These are phyloP conservation scores for Colletotrichum echinochloae DNA, from an alignment of 2,329 filamentous ascomycete genomes.

Conservation along the genomic window DNA sequence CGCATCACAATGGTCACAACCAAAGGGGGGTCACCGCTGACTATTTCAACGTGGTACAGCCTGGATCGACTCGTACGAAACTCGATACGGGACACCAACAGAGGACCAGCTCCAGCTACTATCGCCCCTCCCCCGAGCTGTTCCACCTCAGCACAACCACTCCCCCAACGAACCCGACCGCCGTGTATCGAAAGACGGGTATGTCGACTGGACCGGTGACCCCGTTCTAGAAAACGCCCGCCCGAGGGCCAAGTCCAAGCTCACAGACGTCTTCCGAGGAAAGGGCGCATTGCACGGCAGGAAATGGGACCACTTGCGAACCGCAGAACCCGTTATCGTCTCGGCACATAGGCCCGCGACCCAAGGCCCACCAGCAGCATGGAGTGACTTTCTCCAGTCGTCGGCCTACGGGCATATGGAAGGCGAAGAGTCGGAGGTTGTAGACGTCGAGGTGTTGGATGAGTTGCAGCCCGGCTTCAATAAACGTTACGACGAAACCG, in stretches of 20 bases:
- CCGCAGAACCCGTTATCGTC: slow-evolving; percentile 70
- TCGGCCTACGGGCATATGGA: slow-evolving; percentile 62
- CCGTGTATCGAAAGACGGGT: slow-evolving; percentile 63
- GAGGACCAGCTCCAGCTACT: slow-evolving; percentile 56
- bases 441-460: slow-evolving; percentile 59
- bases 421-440: slow-evolving; percentile 61
- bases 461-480: slow-evolving; percentile 63
- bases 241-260: slow-evolving; percentile 50
- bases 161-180: slow-evolving; percentile 54
- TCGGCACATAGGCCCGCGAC: slow-evolving; percentile 58
- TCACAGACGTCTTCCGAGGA: slow-evolving; percentile 60
- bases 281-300: slow-evolving; percentile 63
- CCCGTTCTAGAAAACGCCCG: slow-evolving; percentile 51
- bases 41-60: slow-evolving; percentile 48
- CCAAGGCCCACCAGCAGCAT: slow-evolving; percentile 57
- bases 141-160: slow-evolving; percentile 57
- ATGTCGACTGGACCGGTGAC: slow-evolving; percentile 55
- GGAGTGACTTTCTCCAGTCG: slow-evolving; percentile 66
- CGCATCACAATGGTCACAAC: background rate
- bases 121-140: slow-evolving; percentile 53
- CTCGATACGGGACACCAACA: slow-evolving; percentile 52
- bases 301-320: slow-evolving; percentile 71
- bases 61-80: slow-evolving; percentile 64
- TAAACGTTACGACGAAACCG: slow-evolving; percentile 49
- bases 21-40: slow-evolving; percentile 32